These are phyloP conservation scores for Gaeumannomyces tritici DNA, from an alignment of 2,329 filamentous ascomycete species.

Conservation along the genomic window DNA sequence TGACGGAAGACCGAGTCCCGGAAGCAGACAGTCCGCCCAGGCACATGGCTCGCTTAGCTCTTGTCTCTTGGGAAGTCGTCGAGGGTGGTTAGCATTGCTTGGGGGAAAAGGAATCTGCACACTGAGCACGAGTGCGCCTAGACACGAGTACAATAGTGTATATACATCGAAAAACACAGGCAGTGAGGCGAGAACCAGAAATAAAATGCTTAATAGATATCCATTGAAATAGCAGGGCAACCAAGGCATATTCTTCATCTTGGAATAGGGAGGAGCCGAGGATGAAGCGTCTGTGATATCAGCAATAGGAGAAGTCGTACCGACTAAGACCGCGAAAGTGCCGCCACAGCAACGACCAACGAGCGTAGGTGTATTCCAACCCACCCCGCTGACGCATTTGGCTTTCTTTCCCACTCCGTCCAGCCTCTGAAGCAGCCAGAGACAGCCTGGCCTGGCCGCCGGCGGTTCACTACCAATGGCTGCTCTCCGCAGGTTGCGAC, in stretches of 20 bases:
- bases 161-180: not conserved
- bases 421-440: not conserved
- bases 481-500: not conserved
- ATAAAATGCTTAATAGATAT: not conserved
- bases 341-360: not conserved
- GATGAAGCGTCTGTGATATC: not conserved
- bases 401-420: not conserved
- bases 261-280: not conserved
- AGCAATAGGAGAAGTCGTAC: not conserved
- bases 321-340: not conserved
- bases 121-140: too few species aligned
- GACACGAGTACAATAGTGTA: not conserved
- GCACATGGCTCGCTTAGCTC: too few species aligned
- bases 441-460: not conserved
- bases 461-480: not conserved
- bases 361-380: not conserved
- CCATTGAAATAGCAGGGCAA: not conserved
- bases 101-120: too few species aligned
- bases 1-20: not conserved
- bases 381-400: not conserved
- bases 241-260: not conserved
- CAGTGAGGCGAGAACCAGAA: too few species aligned
- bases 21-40: not conserved
- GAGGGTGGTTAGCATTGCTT: too few species aligned
- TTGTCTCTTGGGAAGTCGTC: too few species aligned